These are phyloP conservation scores for Eleusine indica DNA, from an alignment of 176 grass and related monocot genomes.

Conservation along the genomic window DNA sequence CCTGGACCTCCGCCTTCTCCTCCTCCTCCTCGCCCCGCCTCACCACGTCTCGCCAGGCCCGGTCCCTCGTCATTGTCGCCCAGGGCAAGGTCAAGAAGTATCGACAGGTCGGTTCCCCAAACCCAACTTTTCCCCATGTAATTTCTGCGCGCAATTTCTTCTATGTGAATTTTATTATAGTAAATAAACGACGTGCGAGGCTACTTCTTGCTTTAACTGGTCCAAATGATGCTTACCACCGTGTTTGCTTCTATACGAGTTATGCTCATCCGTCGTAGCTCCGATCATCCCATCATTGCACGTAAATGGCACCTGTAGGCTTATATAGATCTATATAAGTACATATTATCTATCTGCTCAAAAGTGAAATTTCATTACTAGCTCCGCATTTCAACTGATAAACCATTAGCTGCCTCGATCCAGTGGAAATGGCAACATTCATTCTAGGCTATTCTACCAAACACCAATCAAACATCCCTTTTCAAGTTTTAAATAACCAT, in stretches of 20 bases:
- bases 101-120: constrained; percentile 48
- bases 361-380: background rate
- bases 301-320: background rate
- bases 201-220: background rate
- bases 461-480: background rate
- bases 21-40: background rate
- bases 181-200: background rate
- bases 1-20: constrained; percentile 41
- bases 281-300: background rate
- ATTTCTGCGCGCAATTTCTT: background rate
- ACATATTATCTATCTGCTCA: background rate
- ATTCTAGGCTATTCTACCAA: background rate
- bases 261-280: background rate
- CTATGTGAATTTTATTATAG: background rate
- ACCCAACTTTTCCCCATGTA: fast-evolving
- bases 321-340: background rate
- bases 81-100: constrained; percentile 78
- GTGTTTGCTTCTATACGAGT: background rate
- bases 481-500: background rate
- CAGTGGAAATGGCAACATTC: background rate
- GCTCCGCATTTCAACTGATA: background rate
- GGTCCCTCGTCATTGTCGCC: constrained; percentile 53
- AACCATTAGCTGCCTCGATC: background rate
- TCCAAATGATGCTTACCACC: background rate
- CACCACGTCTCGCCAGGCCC: background rate